Conservation (phyloP, 805 yeast species). For the Cyberlindnera subsufficiens region DNA sequence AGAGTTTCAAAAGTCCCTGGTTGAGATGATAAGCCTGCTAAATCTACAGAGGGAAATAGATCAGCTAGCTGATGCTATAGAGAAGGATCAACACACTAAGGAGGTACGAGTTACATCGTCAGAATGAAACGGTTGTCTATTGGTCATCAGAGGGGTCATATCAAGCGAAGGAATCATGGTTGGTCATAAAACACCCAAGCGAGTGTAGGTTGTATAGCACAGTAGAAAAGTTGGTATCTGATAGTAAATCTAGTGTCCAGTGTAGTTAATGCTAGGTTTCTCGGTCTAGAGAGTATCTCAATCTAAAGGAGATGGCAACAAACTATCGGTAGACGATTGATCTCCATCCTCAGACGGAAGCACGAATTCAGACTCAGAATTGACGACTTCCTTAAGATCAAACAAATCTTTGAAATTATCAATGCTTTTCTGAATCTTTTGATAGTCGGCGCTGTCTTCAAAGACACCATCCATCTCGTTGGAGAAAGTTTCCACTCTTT, state of each 20-base stretch:
- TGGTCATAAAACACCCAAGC: neutral
- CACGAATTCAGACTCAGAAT: neutral
- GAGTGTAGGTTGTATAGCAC: neutral
- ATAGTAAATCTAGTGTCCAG: neutral
- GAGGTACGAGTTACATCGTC: neutral
- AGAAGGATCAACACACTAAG: constrained; percentile 1
- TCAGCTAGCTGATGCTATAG: neutral
- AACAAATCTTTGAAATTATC: neutral
- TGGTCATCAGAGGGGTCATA: constrained; percentile 1
- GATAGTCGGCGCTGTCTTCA: neutral
- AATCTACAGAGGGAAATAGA: constrained; percentile 2
- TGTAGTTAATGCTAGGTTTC: too few relatives aligned
- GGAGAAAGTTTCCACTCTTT: neutral
- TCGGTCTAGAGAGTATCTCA: too few relatives aligned
- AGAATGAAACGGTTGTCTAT: neutral
- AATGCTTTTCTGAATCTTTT: neutral
- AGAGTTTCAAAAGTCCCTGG: constrained; percentile 30
- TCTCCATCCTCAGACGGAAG: neutral
- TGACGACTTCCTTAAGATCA: neutral
- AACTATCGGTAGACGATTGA: too few relatives aligned
- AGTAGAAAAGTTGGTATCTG: neutral
- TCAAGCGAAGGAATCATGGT: neutral
- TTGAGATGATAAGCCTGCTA: constrained; percentile 3
- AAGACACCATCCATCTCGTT: constrained; percentile 1
- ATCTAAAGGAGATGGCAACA: too few relatives aligned